These are phyloP conservation scores for Arabidopsis hybrid DNA, from an alignment of 441 rosid genomes.

Conservation along the genomic window DNA sequence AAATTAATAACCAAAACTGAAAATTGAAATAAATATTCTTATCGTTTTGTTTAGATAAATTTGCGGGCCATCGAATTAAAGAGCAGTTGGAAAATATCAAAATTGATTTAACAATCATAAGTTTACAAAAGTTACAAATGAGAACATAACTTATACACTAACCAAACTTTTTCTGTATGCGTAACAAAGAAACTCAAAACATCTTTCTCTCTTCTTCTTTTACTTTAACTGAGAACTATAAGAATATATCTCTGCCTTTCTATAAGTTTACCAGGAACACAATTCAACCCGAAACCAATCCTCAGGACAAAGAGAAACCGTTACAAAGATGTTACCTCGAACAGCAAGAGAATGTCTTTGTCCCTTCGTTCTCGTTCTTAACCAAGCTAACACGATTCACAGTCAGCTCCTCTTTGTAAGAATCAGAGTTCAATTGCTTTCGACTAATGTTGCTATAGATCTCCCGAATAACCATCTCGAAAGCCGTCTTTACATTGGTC, in stretches of 20 bases:
- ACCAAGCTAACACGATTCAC: slow-evolving; percentile 63
- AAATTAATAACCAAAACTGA: background rate
- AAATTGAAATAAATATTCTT: background rate
- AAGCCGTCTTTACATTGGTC: slow-evolving; percentile 66
- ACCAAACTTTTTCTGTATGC: slow-evolving; percentile 14
- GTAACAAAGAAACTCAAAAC: too few relatives aligned
- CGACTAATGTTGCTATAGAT: slow-evolving; percentile 66
- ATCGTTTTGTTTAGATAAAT: slow-evolving; percentile 4
- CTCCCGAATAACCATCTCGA: slow-evolving; percentile 65
- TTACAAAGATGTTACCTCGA: slow-evolving; percentile 55
- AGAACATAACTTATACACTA: slow-evolving; percentile 20
- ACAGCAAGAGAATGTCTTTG: slow-evolving; percentile 66
- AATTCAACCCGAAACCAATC: slow-evolving; percentile 30
- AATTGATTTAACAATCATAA: slow-evolving; percentile 30
- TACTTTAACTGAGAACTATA: slow-evolving; percentile 12
- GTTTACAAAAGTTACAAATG: slow-evolving; percentile 36
- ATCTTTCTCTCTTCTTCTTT: slow-evolving; percentile 24
- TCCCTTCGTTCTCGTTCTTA: slow-evolving; percentile 48
- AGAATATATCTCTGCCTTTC: slow-evolving; percentile 28
- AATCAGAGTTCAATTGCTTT: slow-evolving; percentile 68
- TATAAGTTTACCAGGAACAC: slow-evolving; percentile 39
- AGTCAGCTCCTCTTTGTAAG: slow-evolving; percentile 68
- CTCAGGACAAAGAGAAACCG: slow-evolving; percentile 36
- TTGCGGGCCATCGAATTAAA: background rate
- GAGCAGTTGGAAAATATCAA: slow-evolving; percentile 21